phyloP scores from a whole-genome alignment of 805 yeast genomes.

The Candida andamanensis region DNA sequence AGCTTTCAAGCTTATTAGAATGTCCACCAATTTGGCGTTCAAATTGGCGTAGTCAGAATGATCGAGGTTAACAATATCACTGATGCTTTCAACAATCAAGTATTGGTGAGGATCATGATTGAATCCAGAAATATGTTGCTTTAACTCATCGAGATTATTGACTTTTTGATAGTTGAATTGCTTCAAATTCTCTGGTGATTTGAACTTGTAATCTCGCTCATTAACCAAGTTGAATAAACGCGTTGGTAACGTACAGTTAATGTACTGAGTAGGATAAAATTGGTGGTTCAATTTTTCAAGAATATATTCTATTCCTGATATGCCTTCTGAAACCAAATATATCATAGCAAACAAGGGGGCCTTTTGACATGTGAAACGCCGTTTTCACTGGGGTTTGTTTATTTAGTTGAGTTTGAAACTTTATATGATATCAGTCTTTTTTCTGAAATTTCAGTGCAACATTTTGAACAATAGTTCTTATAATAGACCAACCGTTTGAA shows the following conservation, averaged over 20 bases:
- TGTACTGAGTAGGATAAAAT: constrained; percentile 5
- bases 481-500: too few relatives aligned
- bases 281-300: constrained; percentile 3
- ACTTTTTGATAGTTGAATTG: constrained; percentile 10
- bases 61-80: constrained; percentile 7
- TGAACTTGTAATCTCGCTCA: constrained; percentile 3
- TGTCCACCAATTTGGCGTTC: constrained; percentile 8
- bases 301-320: constrained; percentile 5
- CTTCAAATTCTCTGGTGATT: constrained; percentile 6
- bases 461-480: too few relatives aligned
- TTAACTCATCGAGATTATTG: constrained; percentile 6
- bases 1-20: constrained; percentile 8
- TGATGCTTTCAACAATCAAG: constrained; percentile 10
- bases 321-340: too few relatives aligned
- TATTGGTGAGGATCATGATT: neutral
- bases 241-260: constrained; percentile 13
- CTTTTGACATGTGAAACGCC: too few relatives aligned
- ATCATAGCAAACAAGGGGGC: too few relatives aligned
- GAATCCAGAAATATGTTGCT: neutral
- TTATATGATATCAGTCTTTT: too few relatives aligned
- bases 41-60: constrained; percentile 6
- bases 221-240: constrained; percentile 7
- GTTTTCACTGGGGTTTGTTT: too few relatives aligned
- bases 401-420: too few relatives aligned
- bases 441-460: too few relatives aligned